phyloP scores from a whole-genome alignment of 169 alveolate genomes.

The Amoebophrya sp. region DNA sequence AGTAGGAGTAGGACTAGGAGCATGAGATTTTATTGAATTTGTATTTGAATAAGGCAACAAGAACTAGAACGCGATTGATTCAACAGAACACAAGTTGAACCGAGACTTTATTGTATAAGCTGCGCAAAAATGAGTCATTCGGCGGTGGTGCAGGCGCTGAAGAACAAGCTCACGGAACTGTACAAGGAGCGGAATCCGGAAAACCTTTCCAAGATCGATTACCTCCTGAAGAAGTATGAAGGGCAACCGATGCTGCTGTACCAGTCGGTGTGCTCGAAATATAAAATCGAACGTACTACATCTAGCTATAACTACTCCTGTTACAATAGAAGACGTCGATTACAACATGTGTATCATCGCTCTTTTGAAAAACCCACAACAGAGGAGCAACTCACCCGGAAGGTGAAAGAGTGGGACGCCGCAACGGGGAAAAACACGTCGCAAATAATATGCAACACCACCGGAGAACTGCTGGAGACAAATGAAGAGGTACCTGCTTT shows the following conservation, averaged over 20 bases:
- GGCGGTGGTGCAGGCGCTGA: not conserved
- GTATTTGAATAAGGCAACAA: too few species aligned
- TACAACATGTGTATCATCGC: too few species aligned
- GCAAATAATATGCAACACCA: not conserved
- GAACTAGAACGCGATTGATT: too few species aligned
- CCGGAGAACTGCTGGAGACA: not conserved
- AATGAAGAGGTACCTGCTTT: not conserved
- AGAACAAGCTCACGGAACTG: not conserved
- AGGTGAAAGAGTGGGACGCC: not conserved
- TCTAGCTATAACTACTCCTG: too few species aligned
- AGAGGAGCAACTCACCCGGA: not conserved
- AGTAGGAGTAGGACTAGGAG: too few species aligned
- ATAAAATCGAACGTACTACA: not conserved
- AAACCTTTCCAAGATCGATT: not conserved
- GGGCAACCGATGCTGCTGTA: not conserved
- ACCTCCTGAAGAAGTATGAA: not conserved
- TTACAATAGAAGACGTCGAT: too few species aligned
- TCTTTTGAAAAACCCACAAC: not conserved
- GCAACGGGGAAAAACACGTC: not conserved
- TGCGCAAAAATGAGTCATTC: not conserved
- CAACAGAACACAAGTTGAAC: too few species aligned
- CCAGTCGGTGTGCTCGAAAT: not conserved
- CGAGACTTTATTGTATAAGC: too few species aligned
- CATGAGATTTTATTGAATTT: too few species aligned
- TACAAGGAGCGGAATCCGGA: not conserved